Evolutionary conservation across 768 basidiomycete species (phyloP), one percentile per base, ranked within the genome.

Genomic region (Saitozyma sp.): DNA sequence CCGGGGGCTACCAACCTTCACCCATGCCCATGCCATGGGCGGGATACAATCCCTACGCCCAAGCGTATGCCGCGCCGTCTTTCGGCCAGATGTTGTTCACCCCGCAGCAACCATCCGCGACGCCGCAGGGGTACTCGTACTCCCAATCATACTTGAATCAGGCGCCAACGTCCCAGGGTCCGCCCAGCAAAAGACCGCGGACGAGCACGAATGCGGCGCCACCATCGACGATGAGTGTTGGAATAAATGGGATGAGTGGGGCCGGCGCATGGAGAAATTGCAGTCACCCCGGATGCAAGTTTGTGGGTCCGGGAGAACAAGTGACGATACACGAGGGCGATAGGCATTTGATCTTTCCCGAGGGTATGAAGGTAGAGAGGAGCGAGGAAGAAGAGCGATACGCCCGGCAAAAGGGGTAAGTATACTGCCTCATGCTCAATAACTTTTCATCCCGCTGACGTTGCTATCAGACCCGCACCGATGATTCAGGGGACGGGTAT

Each of bases 401-500:
- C 46, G 73, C 72, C 20, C 71, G 66, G 39, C 52, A 66, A 8
- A 78, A 72, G 29, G 79, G 78, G 80, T 79, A 54, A 62, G 74
- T 70, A 16, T 17, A 1, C 1, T 57, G 3, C 14, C 4, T 11
- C 29, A 38, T 65, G 14, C 40, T 10, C 16, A 11, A 43, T 46
- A 51, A 19, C 39, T 46, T 5, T 29, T 29, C 29, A 5, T 29
- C 29, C 29, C 29, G 42, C 29, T 48, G 10, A 53, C 43, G 50
- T 56, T 39, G 1, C 8, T 5, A 2, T 37, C 50, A 76, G 75
- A 20, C 70, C 71, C 1, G 55, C 70, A 54, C 64, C 75, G 6
- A 66, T 71, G 8, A 79, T 81, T 40, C 73, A 75, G 40, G 93
- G 93, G 6, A 95, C 92, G 2, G 86, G 82, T 40, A 77, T 95